Percentiles rank a stretch among this genome's conserved stretches.
These are phyloP conservation scores for Salicornia ramosissima DNA, from an alignment of 148 eudicot genomes.

Conservation along the genomic window DNA sequence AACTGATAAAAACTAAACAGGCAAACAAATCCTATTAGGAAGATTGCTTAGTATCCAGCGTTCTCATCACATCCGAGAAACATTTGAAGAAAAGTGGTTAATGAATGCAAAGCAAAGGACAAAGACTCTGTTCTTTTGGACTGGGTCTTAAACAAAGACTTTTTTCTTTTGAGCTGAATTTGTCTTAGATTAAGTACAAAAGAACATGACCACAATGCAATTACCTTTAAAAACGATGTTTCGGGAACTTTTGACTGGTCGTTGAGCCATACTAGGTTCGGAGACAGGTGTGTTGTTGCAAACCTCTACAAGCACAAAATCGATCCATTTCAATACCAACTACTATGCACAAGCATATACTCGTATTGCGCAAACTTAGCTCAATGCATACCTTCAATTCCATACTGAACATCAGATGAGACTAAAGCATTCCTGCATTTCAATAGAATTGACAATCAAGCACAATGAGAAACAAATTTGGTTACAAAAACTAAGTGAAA, in stretches of 20 bases:
- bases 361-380: background rate
- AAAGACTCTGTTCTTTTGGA: too few relatives aligned
- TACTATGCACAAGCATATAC: background rate
- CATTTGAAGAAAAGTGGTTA: too few relatives aligned
- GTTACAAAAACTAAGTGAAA: conserved; percentile 9
- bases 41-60: background rate
- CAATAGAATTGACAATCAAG: conserved; percentile 8
- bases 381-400: conserved; percentile 41
- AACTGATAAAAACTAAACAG: too few relatives aligned
- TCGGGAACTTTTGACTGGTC: conserved; percentile 38
- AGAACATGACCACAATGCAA: background rate
- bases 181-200: too few relatives aligned
- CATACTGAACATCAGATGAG: conserved; percentile 40
- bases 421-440: conserved; percentile 35
- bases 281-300: conserved; percentile 33
- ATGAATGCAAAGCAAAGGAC: too few relatives aligned
- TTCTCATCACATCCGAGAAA: background rate
- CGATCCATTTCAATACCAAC: background rate
- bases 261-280: conserved; percentile 33
- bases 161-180: too few relatives aligned
- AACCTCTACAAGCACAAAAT: conserved; percentile 35
- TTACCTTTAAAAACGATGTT: conserved; percentile 74
- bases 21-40: background rate
- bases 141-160: too few relatives aligned
- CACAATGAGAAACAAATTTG: background rate